Evolutionary conservation across 2,329 filamentous ascomycete genomes (phyloP).

Genomic region (Fusarium keratoplasticum): DNA sequence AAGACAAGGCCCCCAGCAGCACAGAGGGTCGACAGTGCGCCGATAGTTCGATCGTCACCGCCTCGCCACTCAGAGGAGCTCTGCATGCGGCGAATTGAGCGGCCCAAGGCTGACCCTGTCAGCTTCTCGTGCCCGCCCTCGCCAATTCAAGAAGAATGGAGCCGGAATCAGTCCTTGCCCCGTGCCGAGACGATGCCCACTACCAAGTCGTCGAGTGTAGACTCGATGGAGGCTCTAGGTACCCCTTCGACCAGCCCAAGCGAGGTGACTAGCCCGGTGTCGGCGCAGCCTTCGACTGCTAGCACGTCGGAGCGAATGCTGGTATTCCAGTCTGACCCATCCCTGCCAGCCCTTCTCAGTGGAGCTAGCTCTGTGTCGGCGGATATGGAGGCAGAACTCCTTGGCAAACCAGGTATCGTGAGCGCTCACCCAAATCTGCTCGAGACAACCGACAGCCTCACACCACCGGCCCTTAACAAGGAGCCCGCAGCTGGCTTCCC

Average conservation of each 20-base stretch:
- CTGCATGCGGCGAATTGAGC: constrained; percentile 10
- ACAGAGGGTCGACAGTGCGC: constrained; percentile 54
- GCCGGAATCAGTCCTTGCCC: constrained; percentile 46
- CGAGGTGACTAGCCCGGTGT: constrained; percentile 63
- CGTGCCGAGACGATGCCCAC: constrained; percentile 58
- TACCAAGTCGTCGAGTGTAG: constrained; percentile 63
- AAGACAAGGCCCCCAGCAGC: constrained; percentile 62
- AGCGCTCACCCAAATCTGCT: constrained; percentile 57
- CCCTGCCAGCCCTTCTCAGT: constrained; percentile 71
- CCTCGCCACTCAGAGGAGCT: constrained; percentile 29
- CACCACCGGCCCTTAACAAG: constrained; percentile 63
- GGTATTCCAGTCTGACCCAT: constrained; percentile 72
- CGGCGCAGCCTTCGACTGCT: constrained; percentile 53
- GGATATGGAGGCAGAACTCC: constrained; percentile 70
- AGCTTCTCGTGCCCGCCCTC: constrained; percentile 58
- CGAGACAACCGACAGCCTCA: constrained; percentile 66
- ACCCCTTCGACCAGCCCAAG: constrained; percentile 68
- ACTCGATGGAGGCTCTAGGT: constrained; percentile 60
- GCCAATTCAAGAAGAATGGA: constrained; percentile 56
- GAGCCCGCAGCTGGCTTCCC: constrained; percentile 60
- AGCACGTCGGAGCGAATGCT: constrained; percentile 60
- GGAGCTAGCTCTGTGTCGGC: constrained; percentile 73
- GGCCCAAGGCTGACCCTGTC: constrained; percentile 36
- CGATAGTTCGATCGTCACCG: constrained; percentile 25
- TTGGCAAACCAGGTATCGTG: constrained; percentile 61